A percentile compares a stretch with the other conserved stretches of the same genome.
phyloP scores from a whole-genome alignment of 75 land plant species.

The Pinus albicaulis region DNA sequence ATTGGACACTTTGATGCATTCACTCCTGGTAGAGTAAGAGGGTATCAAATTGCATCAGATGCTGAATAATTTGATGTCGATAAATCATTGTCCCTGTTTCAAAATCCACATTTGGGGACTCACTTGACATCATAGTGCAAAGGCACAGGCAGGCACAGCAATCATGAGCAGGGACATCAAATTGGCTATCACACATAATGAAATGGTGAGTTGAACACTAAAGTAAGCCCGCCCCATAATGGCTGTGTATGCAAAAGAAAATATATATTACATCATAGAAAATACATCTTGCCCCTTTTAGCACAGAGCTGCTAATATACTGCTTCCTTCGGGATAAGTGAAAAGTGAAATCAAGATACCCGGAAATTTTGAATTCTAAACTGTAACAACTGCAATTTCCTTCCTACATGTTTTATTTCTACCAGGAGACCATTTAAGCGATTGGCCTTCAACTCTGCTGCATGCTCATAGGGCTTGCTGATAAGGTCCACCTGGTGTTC shows the following conservation, averaged over 20 bases:
- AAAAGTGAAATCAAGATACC: constrained; percentile 24
- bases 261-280: not conserved
- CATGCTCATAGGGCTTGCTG: constrained; percentile 58
- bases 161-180: not conserved
- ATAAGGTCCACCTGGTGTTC: constrained; percentile 37
- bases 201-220: not conserved
- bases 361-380: constrained; percentile 77
- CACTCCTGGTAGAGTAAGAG: not conserved
- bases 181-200: not conserved
- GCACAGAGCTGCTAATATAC: not conserved
- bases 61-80: not conserved
- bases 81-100: not conserved
- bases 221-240: not conserved
- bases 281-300: not conserved
- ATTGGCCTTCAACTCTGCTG: constrained; percentile 43
- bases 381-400: constrained; percentile 39
- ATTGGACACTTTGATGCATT: not conserved
- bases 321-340: not conserved
- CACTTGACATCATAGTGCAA: not conserved
- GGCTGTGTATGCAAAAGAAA: not conserved
- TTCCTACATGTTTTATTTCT: constrained; percentile 38
- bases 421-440: constrained; percentile 30
- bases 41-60: too few species aligned
- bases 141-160: too few species aligned
- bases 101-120: not conserved